A percentile compares a stretch with the other conserved stretches of the same genome.
Conservation (phyloP, 768 basidiomycete species). For the Calocera viscosa region DNA sequence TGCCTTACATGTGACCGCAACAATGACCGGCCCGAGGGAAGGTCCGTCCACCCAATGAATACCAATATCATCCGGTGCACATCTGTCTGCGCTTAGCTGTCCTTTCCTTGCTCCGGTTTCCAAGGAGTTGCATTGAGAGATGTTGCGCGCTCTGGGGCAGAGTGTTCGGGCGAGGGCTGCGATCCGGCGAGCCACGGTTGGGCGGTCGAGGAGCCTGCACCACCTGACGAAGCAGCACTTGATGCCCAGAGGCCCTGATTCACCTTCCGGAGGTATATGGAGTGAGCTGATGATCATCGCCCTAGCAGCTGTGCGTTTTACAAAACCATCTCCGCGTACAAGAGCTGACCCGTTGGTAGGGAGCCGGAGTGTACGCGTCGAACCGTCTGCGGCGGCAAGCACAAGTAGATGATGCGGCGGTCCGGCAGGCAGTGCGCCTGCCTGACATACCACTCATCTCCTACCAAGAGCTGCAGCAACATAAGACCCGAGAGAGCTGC, state of each 20-base stretch:
- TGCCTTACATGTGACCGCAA: conserved; percentile 3
- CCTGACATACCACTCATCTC: conserved; percentile 16
- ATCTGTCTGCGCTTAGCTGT: not conserved
- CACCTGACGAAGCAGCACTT: not conserved
- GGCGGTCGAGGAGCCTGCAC: not conserved
- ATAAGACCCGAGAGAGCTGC: conserved; percentile 44
- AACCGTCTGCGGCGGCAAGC: not conserved
- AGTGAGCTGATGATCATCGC: not conserved
- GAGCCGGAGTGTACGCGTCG: not conserved
- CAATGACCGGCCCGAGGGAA: conserved; percentile 3
- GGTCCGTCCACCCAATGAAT: not conserved
- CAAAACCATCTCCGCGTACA: not conserved
- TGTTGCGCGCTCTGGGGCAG: not conserved
- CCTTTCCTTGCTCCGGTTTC: not conserved
- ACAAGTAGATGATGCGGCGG: not conserved
- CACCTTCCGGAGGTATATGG: not conserved
- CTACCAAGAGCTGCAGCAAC: conserved; percentile 29
- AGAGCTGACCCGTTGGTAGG: not conserved
- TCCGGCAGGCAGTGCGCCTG: not conserved
- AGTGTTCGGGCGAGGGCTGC: not conserved
- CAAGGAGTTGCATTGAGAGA: not conserved
- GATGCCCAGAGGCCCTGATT: not conserved
- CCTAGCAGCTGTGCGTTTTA: not conserved
- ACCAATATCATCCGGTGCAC: too few species aligned
- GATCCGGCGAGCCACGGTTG: not conserved